Evolutionary conservation across 176 grass and related monocot genomes (phyloP).

Genomic region (Raddia distichophylla): DNA sequence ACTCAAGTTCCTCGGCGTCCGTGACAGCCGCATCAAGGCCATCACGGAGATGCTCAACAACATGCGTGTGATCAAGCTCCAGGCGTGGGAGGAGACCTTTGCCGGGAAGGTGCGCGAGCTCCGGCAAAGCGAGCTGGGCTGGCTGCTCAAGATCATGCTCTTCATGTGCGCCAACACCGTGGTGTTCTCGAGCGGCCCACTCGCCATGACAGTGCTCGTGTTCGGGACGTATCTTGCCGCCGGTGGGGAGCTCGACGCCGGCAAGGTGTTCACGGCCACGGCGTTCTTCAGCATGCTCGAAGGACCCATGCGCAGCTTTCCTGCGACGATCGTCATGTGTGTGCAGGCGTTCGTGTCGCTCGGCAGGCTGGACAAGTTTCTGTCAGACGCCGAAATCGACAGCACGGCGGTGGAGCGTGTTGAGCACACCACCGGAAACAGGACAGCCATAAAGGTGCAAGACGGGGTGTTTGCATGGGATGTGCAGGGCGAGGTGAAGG

Average conservation of each 20-base stretch:
- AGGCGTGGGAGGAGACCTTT: conserved; percentile 72
- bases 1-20: conserved; percentile 47
- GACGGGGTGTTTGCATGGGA: conserved; percentile 61
- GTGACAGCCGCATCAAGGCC: conserved; percentile 63
- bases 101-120: conserved; percentile 40
- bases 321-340: conserved; percentile 49
- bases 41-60: conserved; percentile 71
- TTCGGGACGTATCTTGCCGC: conserved; percentile 55
- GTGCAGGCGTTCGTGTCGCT: conserved; percentile 66
- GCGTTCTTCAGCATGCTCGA: conserved; percentile 62
- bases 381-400: conserved; percentile 58
- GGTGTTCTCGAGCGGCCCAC: conserved; percentile 51
- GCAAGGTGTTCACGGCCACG: conserved; percentile 74
- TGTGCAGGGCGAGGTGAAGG: not conserved
- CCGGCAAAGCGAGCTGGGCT: conserved; percentile 51
- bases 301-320: conserved; percentile 60
- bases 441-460: conserved; percentile 36
- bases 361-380: conserved; percentile 57
- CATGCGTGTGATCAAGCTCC: conserved; percentile 72
- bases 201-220: conserved; percentile 52
- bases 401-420: conserved; percentile 37
- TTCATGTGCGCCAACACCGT: conserved; percentile 52
- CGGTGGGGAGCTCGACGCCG: conserved; percentile 51
- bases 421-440: not conserved
- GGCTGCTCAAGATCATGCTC: conserved; percentile 53